Percentiles rank a stretch among this genome's conserved stretches.
Evolutionary conservation across 495 filamentous ascomycete species (phyloP).

Genomic region (Tuber indicum): DNA sequence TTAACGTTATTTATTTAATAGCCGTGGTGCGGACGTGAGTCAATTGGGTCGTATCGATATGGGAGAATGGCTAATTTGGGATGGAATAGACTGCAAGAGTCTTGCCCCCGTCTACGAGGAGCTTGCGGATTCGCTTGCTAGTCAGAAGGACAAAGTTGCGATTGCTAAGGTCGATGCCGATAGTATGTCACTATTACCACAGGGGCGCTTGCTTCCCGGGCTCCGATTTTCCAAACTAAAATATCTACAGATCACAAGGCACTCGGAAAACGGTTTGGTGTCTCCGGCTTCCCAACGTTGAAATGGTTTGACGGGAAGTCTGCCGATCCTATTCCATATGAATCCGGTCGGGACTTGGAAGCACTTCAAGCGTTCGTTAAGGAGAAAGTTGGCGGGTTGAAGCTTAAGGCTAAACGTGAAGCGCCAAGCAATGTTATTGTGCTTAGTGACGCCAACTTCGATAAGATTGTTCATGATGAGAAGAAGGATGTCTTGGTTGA

Average conservation of each 20-base stretch:
- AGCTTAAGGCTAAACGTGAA: slow-evolving; percentile 63
- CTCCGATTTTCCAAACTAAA: slow-evolving; percentile 6
- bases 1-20: slow-evolving; percentile 24
- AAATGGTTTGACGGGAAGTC: slow-evolving; percentile 99
- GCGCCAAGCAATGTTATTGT: slow-evolving; percentile 67
- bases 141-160: slow-evolving; percentile 70
- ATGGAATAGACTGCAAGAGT: slow-evolving; percentile 72
- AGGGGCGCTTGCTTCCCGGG: neutral
- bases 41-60: neutral
- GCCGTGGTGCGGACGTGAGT: slow-evolving; percentile 80
- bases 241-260: slow-evolving; percentile 56
- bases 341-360: slow-evolving; percentile 79
- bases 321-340: slow-evolving; percentile 77
- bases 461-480: slow-evolving; percentile 57
- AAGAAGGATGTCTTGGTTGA: slow-evolving; percentile 91
- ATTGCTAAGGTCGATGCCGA: slow-evolving; percentile 97
- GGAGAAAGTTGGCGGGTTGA: slow-evolving; percentile 74
- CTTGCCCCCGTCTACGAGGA: slow-evolving; percentile 93
- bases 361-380: slow-evolving; percentile 71
- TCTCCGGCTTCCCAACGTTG: slow-evolving; percentile 92
- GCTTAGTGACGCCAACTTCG: slow-evolving; percentile 72
- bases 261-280: slow-evolving; percentile 74
- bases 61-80: slow-evolving; percentile 10
- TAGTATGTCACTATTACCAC: slow-evolving; percentile 26
- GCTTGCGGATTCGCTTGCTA: slow-evolving; percentile 66